Conservation (phyloP, 2,329 filamentous ascomycete species). For the Tolypocladium capitatum region DNA sequence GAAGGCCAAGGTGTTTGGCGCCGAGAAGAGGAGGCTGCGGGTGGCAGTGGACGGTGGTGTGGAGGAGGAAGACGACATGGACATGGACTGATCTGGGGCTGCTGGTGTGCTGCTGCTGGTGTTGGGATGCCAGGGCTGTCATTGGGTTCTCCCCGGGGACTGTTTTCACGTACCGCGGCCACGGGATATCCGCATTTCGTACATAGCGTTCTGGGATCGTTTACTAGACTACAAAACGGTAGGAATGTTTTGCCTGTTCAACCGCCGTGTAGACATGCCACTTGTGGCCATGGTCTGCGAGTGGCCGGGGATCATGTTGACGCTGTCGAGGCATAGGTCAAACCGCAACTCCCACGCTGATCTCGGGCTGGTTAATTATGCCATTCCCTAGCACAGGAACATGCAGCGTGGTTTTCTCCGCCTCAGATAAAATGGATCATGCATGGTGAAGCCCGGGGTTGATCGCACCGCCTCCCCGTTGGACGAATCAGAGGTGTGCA, state of each 20-base stretch:
- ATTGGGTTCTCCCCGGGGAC: not conserved
- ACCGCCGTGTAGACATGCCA: no score
- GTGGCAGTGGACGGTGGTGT: slow-evolving; percentile 23
- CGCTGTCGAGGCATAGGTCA: no score
- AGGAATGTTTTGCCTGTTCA: not conserved
- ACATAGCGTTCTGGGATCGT: slow-evolving; percentile 3
- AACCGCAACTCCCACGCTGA: no score
- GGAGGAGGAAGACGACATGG: slow-evolving; percentile 18
- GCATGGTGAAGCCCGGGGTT: not conserved
- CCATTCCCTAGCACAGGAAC: no score
- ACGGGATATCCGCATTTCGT: not conserved
- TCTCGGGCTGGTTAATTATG: no score
- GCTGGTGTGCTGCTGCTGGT: no score
- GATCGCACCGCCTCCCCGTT: not conserved
- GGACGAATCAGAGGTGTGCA: not conserved
- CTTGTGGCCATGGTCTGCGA: no score
- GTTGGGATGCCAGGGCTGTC: no score
- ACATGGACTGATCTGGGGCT: slow-evolving; percentile 16
- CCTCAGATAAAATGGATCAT: not conserved
- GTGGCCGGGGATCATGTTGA: no score
- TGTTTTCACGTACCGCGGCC: not conserved
- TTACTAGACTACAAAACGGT: not conserved
- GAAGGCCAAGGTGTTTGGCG: slow-evolving; percentile 27
- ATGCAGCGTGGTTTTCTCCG: no score
- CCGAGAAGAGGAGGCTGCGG: slow-evolving; percentile 25